phyloP scores from a whole-genome alignment of 352 stramenopile genomes.

The Phytophthora kernoviae region DNA sequence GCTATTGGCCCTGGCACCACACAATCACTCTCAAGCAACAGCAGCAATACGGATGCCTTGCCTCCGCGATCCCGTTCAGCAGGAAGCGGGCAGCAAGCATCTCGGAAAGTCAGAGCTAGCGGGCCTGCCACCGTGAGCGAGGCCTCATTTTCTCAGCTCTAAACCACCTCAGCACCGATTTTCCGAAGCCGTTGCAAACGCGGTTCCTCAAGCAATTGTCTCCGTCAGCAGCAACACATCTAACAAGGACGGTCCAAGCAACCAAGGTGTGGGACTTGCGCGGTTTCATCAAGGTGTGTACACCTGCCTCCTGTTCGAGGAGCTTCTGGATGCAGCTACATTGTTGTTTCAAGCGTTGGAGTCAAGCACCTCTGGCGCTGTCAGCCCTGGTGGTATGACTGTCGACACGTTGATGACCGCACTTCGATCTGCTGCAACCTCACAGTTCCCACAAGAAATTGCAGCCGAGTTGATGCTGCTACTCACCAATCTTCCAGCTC shows the following conservation, averaged over 20 bases:
- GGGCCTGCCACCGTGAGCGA: constrained; percentile 16
- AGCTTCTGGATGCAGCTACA: constrained; percentile 21
- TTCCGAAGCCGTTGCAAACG: constrained; percentile 19
- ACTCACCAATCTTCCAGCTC: constrained; percentile 1
- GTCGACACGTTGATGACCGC: constrained; percentile 10
- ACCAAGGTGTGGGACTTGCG: constrained; percentile 12
- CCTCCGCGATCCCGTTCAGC: constrained; percentile 7
- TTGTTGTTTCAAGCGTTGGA: constrained; percentile 27
- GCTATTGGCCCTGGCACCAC: background rate
- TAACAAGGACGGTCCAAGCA: constrained; percentile 1
- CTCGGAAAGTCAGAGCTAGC: constrained; percentile 10
- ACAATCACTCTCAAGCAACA: constrained; percentile 2
- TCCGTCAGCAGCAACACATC: background rate
- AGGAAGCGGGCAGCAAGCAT: background rate
- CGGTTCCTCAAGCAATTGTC: constrained; percentile 8
- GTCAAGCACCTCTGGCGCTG: background rate
- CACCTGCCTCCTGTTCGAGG: constrained; percentile 27
- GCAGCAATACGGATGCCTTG: constrained; percentile 5
- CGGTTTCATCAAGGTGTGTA: constrained; percentile 26
- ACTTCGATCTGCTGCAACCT: constrained; percentile 16
- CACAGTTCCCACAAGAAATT: constrained; percentile 23
- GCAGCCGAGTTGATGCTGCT: constrained; percentile 7
- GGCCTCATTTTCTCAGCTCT: constrained; percentile 23
- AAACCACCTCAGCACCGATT: constrained; percentile 27
- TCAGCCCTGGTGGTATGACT: background rate